Percentiles rank a stretch among this genome's conserved stretches.
Evolutionary conservation across 2,329 filamentous ascomycete species (phyloP).

Genomic region (Colletotrichum falcatum): DNA sequence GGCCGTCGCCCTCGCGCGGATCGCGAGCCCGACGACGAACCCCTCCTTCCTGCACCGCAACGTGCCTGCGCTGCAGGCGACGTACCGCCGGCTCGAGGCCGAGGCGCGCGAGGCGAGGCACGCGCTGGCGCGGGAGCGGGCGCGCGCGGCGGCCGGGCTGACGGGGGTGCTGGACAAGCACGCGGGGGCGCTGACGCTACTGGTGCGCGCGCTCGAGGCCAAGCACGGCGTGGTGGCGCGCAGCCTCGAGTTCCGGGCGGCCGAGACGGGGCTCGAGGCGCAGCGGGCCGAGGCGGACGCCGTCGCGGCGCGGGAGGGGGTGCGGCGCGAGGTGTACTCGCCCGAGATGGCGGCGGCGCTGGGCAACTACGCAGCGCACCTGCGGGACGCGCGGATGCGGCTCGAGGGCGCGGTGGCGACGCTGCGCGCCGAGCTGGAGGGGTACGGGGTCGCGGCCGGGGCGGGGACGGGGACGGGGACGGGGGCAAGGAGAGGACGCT

Average conservation of each 20-base stretch:
- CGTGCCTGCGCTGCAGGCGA: conserved; percentile 61
- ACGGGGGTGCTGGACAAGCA: conserved; percentile 55
- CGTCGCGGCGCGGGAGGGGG: conserved; percentile 49
- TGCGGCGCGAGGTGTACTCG: conserved; percentile 58
- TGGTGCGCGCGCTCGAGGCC: conserved; percentile 64
- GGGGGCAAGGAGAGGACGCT: conserved; percentile 61
- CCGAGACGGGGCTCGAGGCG: conserved; percentile 58
- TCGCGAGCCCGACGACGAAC: conserved; percentile 63
- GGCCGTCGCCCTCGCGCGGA: conserved; percentile 61
- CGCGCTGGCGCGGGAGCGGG: conserved; percentile 54
- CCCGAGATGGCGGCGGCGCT: conserved; percentile 58
- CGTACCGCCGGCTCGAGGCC: conserved; percentile 53
- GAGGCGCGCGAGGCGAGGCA: conserved; percentile 48
- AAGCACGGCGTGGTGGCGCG: conserved; percentile 67
- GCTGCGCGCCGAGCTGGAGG: conserved; percentile 57
- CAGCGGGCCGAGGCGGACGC: conserved; percentile 56
- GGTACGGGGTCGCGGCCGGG: conserved; percentile 60
- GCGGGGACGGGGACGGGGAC: no score
- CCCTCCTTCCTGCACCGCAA: conserved; percentile 69
- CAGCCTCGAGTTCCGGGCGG: conserved; percentile 63
- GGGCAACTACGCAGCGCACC: conserved; percentile 60
- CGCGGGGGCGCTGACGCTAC: conserved; percentile 53
- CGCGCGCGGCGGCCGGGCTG: conserved; percentile 53
- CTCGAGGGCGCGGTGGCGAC: conserved; percentile 57
- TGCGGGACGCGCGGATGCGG: conserved; percentile 62